Evolutionary conservation across 139 green algal species (phyloP), one percentile per base, ranked within the genome.

Genomic region (Chlorokybus atmophyticus): DNA sequence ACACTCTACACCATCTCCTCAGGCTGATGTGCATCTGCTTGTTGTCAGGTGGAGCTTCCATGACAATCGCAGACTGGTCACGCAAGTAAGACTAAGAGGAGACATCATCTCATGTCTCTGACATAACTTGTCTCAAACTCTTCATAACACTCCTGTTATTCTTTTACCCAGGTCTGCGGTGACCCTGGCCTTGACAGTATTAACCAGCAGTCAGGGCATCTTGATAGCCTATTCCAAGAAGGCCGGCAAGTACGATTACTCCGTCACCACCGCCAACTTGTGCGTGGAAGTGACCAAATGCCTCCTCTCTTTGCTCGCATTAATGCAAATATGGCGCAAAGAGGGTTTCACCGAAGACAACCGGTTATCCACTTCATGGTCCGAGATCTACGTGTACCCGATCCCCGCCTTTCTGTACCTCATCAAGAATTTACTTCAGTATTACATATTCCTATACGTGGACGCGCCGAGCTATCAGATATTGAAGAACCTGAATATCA

Each of bases 401-500:
- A 59, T 72, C 10, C 64, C 64, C 27, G 64, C 64, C 19, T 19
- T 55, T 6, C 50, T 72, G 7, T 72, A 72, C 57, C 50, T 72
- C 4, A 25, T 72, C 21, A 72, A 72, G 32, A 72, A 72, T 47
- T 28, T 72, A 14, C 38, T 72, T 42, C 57, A 68, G 60, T 68
- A 70, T 6, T 55, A 53, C 47, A 64, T 70, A 4, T 70, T 70
- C 52, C 25, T 70, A 3, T 70, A 70, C 40, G 62, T 70, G 40
- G 62, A 70, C 7, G 38, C 62, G 21, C 62, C 62, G 1, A 55
- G 27, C 17, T 82, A 78, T 51, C 76, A 83, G 62, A 78, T 83
- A 35, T 52, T 83, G 48, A 71, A 74, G 55, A 83, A 83, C 60
- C 64, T 83, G 24, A 83, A 83, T 44, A 82, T 83, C 27, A 68